Evolutionary conservation across 495 filamentous ascomycete genomes (phyloP).

Genomic region (Hapsidospora chrysogenum): DNA sequence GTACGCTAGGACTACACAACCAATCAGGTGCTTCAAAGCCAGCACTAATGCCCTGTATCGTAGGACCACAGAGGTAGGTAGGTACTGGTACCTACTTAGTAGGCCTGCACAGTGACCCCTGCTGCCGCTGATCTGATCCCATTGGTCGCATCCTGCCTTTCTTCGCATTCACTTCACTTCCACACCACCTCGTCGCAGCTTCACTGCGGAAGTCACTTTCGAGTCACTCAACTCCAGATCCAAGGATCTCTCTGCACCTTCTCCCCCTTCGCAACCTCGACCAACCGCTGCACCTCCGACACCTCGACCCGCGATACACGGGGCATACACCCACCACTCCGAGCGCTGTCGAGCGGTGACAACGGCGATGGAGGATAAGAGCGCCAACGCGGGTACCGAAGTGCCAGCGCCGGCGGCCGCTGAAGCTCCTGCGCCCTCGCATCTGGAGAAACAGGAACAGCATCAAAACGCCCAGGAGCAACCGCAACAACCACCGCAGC

Average conservation of each 20-base stretch:
- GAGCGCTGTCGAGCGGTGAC: too few species aligned
- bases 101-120: too few species aligned
- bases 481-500: not conserved
- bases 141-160: constrained; percentile 3
- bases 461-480: not conserved
- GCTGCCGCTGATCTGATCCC: not conserved
- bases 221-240: not conserved
- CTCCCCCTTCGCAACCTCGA: not conserved
- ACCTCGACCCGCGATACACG: too few species aligned
- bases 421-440: not conserved
- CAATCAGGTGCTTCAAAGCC: not conserved
- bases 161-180: too few species aligned
- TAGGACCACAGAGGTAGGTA: too few species aligned
- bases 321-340: not conserved
- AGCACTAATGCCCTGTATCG: too few species aligned
- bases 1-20: not conserved
- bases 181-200: too few species aligned
- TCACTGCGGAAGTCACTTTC: not conserved
- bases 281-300: not conserved
- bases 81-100: too few species aligned
- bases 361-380: constrained; percentile 1
- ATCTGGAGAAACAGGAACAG: not conserved
- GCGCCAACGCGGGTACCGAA: not conserved
- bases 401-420: not conserved
- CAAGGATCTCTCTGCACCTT: not conserved